These are phyloP conservation scores for Diaporthe batatas DNA, from an alignment of 2,329 filamentous ascomycete species.

Conservation along the genomic window DNA sequence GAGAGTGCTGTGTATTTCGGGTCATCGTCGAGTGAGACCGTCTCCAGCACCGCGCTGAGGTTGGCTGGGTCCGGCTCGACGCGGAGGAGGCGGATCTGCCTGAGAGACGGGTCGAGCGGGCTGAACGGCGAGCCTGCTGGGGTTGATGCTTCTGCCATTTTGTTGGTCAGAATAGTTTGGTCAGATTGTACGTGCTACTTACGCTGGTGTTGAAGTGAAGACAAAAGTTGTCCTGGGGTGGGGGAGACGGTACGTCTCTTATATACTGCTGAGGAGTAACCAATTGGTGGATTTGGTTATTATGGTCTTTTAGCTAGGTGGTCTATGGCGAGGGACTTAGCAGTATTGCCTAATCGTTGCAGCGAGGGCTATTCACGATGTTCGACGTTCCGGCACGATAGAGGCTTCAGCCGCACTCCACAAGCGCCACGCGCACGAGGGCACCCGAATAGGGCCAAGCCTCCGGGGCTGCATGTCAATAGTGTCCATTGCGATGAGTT, in stretches of 20 bases:
- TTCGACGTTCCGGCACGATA: not conserved
- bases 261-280: too few relatives aligned
- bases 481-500: not conserved
- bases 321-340: too few relatives aligned
- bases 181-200: not conserved
- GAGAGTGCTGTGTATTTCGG: constrained; percentile 8
- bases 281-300: too few relatives aligned
- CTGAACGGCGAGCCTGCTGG: not conserved
- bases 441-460: constrained; percentile 22
- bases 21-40: constrained; percentile 10
- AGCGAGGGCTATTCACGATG: not conserved
- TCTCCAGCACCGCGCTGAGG: constrained; percentile 8
- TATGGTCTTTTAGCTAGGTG: too few relatives aligned
- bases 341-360: too few relatives aligned
- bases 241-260: too few relatives aligned
- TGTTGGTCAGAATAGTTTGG: not conserved
- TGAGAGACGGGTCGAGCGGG: constrained; percentile 4
- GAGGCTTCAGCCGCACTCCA: constrained; percentile 24
- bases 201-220: not conserved
- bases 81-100: constrained; percentile 26
- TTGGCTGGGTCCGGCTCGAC: not conserved
- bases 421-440: constrained; percentile 14
- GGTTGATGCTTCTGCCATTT: constrained; percentile 6
- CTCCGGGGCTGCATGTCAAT: not conserved
- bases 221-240: not conserved